Evolutionary conservation across 2,329 filamentous ascomycete species (phyloP).

Genomic region (Monilinia fructigena): DNA sequence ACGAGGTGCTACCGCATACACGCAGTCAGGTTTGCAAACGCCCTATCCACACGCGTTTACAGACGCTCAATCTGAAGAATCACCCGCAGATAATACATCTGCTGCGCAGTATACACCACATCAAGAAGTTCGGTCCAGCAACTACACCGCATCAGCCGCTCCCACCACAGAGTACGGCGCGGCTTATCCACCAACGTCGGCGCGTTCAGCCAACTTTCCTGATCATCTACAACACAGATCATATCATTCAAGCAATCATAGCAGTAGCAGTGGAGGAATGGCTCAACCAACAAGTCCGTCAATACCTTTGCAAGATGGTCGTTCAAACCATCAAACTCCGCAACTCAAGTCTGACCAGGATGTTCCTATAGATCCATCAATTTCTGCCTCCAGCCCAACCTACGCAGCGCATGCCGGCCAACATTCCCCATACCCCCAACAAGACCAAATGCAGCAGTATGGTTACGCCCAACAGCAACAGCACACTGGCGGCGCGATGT

Average conservation of each 20-base stretch:
- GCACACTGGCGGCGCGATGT: conserved; percentile 58
- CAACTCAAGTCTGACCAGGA: conserved; percentile 91
- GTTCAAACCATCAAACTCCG: conserved; percentile 67
- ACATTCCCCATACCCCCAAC: conserved; percentile 84
- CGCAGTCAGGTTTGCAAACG: conserved; percentile 85
- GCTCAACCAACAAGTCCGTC: conserved; percentile 99
- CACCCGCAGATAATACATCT: conserved; percentile 85
- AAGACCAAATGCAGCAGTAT: conserved; percentile 81
- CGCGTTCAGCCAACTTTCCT: conserved; percentile 80
- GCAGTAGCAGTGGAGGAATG: conserved; percentile 82
- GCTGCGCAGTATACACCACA: conserved; percentile 84
- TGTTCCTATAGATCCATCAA: conserved; percentile 99
- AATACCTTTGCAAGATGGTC: conserved; percentile 79
- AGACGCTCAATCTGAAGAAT: conserved; percentile 79
- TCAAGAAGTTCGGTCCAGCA: conserved; percentile 69
- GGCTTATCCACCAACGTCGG: conserved; percentile 63
- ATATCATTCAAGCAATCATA: conserved; percentile 76
- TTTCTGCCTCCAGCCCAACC: conserved; percentile 87
- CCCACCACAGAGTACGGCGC: conserved; percentile 87
- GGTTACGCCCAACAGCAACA: conserved; percentile 64
- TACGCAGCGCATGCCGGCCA: conserved; percentile 71
- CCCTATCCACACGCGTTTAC: conserved; percentile 64
- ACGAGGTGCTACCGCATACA: conserved; percentile 69
- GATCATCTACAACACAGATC: conserved; percentile 83
- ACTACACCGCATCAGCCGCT: conserved; percentile 65